Conservation (phyloP, 768 basidiomycete species). For the Fomitopsis serialis region DNA sequence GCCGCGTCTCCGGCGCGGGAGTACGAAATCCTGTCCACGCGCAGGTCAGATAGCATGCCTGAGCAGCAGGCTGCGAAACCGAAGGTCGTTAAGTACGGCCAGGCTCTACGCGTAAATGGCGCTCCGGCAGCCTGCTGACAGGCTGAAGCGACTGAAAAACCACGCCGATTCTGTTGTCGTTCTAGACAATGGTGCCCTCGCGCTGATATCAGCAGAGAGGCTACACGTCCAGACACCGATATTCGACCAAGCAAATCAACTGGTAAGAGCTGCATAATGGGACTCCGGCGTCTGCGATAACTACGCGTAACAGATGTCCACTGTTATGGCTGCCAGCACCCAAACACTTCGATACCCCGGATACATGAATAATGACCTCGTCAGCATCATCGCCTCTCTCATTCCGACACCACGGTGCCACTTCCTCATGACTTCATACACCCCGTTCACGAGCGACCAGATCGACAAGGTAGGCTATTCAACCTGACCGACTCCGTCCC, state of each 20-base stretch:
- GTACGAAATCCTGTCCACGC: too few relatives aligned
- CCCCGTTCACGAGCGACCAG: conserved; percentile 95
- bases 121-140: too few relatives aligned
- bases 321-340: conserved; percentile 96
- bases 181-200: conserved; percentile 90
- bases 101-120: too few relatives aligned
- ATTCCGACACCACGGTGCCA: conserved; percentile 97
- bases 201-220: conserved; percentile 89
- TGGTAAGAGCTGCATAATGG: conserved; percentile 42
- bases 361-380: conserved; percentile 99
- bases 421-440: conserved; percentile 98
- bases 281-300: not conserved
- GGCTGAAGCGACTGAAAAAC: conserved; percentile 87
- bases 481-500: not conserved
- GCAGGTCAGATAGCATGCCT: too few relatives aligned
- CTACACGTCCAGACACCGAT: conserved; percentile 83
- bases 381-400: conserved; percentile 92
- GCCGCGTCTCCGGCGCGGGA: too few relatives aligned
- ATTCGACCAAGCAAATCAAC: conserved; percentile 90
- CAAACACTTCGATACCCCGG: conserved; percentile 96
- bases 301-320: conserved; percentile 64
- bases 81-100: too few relatives aligned
- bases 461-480: conserved; percentile 73
- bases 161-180: conserved; percentile 98
- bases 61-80: too few relatives aligned